Evolutionary conservation across 352 stramenopile genomes (phyloP), one percentile per base, ranked within the genome.

Genomic region (Globisporangium ultimum): DNA sequence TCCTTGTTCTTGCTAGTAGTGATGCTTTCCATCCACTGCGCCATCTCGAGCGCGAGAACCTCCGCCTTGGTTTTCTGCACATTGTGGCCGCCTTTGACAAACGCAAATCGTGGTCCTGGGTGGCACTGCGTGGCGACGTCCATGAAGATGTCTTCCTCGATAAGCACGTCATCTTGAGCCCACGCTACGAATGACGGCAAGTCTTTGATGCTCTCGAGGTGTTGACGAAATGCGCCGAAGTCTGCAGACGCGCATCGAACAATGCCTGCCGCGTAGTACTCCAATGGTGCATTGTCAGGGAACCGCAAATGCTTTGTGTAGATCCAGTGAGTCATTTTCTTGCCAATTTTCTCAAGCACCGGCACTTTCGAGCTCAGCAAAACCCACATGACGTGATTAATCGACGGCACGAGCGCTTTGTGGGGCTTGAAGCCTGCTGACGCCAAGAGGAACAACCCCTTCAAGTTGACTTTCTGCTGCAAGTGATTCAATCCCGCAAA

Each of bases 21-120:
- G n/a, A 81, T 64, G 13, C 7, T 45, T 34, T 55, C 53, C 58
- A 88, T 81, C 80, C 83, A 92, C 6, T 46, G 6, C 1, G 69
- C 40, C 50, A 90, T 67, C 54, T 83, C 66, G 5, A 64, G 18
- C 0, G 78, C 78, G 1, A 92, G 46, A n/a, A 77, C 53, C 13
- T 42, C 57, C 0, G 78, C 83, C 47, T 85, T 75, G n/a, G 78
- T 88, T 67, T 92, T 91, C 60, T 92, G 83, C 17, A 92, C 66
- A 57, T 91, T 92, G 75, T 91, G 83, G 3, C 80, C 80, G 1
- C 79, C 83, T 1, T 63, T 65, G 12, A 66, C 55, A 50, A 89
- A 91, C 21, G 53, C 73, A 7, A 89, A 41, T 8, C 78, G 80
- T 20, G 61, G 68, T 0, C 67, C 64, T 11, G 72, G 66, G 46